Evolutionary conservation across 106 monocot genomes (phyloP).

Genomic region (Dendrobium nobile): DNA sequence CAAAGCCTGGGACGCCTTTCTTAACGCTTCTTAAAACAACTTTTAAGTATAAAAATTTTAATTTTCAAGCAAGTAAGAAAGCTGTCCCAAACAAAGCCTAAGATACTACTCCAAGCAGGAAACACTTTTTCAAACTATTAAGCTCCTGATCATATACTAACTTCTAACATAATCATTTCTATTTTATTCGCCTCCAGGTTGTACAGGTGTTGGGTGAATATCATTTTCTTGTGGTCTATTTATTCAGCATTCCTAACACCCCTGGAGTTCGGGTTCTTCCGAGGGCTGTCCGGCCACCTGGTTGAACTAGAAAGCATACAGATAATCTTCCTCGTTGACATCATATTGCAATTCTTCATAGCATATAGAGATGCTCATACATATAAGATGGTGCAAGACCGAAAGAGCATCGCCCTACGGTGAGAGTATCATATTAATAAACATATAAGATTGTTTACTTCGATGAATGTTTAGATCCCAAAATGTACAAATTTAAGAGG

Average conservation of each 20-base stretch:
- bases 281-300: constrained; percentile 39
- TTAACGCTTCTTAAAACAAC: too few relatives aligned
- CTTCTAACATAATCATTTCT: not conserved
- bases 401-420: constrained; percentile 31
- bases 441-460: not conserved
- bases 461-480: not conserved
- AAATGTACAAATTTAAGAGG: not conserved
- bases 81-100: too few relatives aligned
- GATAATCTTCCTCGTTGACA: constrained; percentile 39
- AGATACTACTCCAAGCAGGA: too few relatives aligned
- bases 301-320: constrained; percentile 31
- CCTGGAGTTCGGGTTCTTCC: constrained; percentile 74
- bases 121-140: too few relatives aligned
- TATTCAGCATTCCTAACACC: constrained; percentile 70
- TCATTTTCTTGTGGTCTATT: constrained; percentile 53
- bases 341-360: constrained; percentile 39
- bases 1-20: too few relatives aligned
- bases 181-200: constrained; percentile 9
- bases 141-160: not conserved
- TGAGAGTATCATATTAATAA: constrained; percentile 1
- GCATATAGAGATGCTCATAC: constrained; percentile 46
- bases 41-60: too few relatives aligned
- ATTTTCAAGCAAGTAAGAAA: too few relatives aligned
- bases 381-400: constrained; percentile 45
- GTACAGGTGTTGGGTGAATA: constrained; percentile 38